Evolutionary conservation across 176 grass and related monocot species (phyloP).

Genomic region (Thinopyrum elongatum): DNA sequence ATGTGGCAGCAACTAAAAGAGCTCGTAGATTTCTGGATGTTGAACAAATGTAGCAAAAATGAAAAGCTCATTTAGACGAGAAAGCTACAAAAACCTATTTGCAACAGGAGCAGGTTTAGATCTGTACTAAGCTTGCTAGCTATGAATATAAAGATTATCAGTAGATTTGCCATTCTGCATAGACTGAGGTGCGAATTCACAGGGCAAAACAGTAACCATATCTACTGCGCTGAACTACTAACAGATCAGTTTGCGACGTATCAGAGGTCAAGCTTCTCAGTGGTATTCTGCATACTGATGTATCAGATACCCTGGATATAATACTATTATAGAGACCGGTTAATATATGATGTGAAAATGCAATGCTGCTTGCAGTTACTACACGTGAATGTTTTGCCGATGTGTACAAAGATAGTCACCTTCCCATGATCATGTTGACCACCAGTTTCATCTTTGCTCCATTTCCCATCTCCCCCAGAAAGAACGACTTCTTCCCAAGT

Average conservation of each 20-base stretch:
- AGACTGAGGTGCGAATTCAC: background rate
- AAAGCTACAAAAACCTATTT: background rate
- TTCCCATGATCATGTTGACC: constrained; percentile 99
- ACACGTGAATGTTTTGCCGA: background rate
- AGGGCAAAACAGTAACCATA: background rate
- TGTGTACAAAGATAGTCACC: constrained; percentile 47
- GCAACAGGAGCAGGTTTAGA: background rate
- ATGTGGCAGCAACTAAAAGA: background rate
- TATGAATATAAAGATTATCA: background rate
- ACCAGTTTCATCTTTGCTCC: constrained; percentile 98
- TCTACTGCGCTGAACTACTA: background rate
- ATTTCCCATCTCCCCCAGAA: constrained; percentile 85
- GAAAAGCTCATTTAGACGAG: background rate
- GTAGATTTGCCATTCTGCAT: background rate
- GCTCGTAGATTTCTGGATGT: background rate
- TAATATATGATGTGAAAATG: background rate
- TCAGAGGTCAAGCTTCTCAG: background rate
- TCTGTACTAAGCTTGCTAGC: background rate
- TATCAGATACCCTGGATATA: constrained; percentile 5
- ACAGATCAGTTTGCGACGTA: background rate
- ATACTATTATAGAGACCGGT: background rate
- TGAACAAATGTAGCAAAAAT: background rate
- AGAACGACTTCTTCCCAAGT: constrained; percentile 93
- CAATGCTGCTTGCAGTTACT: background rate
- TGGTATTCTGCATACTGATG: background rate